Evolutionary conservation across 352 stramenopile species (phyloP).

Genomic region (Thraustochytrium sp.): DNA sequence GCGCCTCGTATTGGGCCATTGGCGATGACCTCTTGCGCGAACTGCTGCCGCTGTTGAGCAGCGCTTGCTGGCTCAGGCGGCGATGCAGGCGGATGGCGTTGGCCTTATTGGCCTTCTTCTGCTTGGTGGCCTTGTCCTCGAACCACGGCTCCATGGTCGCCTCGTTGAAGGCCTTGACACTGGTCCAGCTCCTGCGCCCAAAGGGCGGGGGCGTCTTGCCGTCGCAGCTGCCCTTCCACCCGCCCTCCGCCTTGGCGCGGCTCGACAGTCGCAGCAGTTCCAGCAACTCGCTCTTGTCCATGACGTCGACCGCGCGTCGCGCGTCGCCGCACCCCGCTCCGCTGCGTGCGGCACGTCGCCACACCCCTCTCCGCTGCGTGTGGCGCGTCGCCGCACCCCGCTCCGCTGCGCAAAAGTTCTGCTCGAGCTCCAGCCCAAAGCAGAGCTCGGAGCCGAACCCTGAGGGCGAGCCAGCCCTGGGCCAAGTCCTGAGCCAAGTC

Average conservation of each 20-base stretch:
- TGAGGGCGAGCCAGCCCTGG: too few relatives aligned
- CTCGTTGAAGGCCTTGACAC: conserved; percentile 29
- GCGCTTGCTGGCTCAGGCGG: background rate
- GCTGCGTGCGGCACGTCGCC: too few relatives aligned
- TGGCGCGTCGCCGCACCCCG: background rate
- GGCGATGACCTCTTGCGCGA: background rate
- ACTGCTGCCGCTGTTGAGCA: too few relatives aligned
- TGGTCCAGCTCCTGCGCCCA: background rate
- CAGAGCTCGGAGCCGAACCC: too few relatives aligned
- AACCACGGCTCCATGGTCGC: background rate
- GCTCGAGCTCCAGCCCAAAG: too few relatives aligned
- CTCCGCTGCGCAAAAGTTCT: too few relatives aligned
- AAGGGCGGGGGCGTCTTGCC: background rate
- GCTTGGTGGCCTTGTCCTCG: background rate
- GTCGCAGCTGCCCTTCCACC: conserved; percentile 15
- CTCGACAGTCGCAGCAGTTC: background rate
- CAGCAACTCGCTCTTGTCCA: conserved; percentile 35
- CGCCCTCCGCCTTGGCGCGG: background rate
- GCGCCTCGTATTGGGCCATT: background rate
- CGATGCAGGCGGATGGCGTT: background rate
- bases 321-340: too few relatives aligned
- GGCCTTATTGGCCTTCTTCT: conserved; percentile 4
- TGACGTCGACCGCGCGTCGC: background rate
- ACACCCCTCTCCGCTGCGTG: background rate
- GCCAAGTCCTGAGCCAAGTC: too few relatives aligned